Evolutionary conservation across 805 yeast genomes (phyloP), one percentile per base, ranked within the genome.

Genomic region (Wickerhamiella azyma): DNA sequence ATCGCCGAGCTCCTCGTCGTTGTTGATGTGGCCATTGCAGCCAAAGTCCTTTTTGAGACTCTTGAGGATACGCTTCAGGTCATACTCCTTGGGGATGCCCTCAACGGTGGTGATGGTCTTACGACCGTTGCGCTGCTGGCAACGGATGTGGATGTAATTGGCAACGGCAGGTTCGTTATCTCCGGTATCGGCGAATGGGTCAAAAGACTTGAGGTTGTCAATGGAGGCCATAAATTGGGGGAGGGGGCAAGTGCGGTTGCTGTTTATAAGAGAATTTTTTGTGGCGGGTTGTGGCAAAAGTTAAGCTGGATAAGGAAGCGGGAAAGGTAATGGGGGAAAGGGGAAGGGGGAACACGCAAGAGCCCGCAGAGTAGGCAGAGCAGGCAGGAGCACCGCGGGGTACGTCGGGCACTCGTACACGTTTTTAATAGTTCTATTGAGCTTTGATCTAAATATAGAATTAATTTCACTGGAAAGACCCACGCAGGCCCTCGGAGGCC

Each of bases 181-280:
- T 75, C 96, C 97, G 71, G 96, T 88, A 70, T 89, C 98, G 80
- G 97, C 96, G 80, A 89, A 89, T 53, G 98, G 98, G 72, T 89
- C 68, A 63, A 67, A 67, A 52, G 71, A 56, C 60, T 66, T 68
- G 59, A 68, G 64, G 59, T 67, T 67, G 75, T 89, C 94, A 77
- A 89, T 84, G 70, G 96, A 85, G 60, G 71, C 66, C 70, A 66
- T 66, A 66, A 66, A 66, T 28, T 46, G 28, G 13, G 24, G 24
- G 24, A 24, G 26, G 16, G 33, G 17, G 10, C 21, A 39, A 26
- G 19, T 6, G 14, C 10, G 40, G 26, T 42, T 42, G 44, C 44
- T 33, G 32, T 19, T 37, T 32, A 41, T 41, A 30, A 30, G 33
- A 30, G 33, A 30, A 30, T 30, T 30, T 30, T 30, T 30, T 30